Base-by-base conservation (phyloP, 805 yeast species). In the Metschnikowia hibisci region DNA sequence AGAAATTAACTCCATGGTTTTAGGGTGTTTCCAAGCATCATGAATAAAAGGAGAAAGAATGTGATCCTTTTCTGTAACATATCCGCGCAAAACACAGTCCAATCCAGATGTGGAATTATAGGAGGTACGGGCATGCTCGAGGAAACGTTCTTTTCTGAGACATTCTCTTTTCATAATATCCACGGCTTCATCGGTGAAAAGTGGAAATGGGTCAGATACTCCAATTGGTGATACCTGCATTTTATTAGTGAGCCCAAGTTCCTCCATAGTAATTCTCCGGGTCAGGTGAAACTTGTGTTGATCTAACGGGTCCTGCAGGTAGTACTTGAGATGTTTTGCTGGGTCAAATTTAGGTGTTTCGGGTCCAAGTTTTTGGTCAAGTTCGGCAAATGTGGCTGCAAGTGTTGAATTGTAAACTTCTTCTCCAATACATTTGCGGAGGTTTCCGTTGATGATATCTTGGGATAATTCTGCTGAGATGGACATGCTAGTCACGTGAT, bases 21-120 rank as follows among this genome's bases (percentile, higher is more conserved):
- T 67, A 18, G 84, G 83, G 51, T 77, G 80, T 3, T 71, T 72
- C 83, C 84, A 78, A 4, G 84, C 84, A 3, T 63, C 69, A 50
- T 71, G 64, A 2, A 76, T 71, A 54, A 80, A 80, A 0, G 81
- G 82, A 32, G 76, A 62, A n/a, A 60, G 43, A 32, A 62, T 46
- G 13, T 48, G 41, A 32, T 53, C 60, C 16, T 54, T 58, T 22
- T 61, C 57, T 32, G 67, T 71, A 22, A 71, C 74, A 50, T 66
- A 74, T 3, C 85, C 84, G 50, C 84, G 66, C 44, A 78, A 53
- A 37, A 58, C 61, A 50, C 78, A 64, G 57, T 75, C 81, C 50
- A 69, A 50, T 32, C 80, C 81, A 4, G 74, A 57, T n/a, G 75
- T 69, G 25, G 81, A 73, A 42, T 57, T 59, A 48, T 60, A 61